These are phyloP conservation scores for Candida sp. DNA, from an alignment of 1,139 yeast genomes.

Conservation along the genomic window DNA sequence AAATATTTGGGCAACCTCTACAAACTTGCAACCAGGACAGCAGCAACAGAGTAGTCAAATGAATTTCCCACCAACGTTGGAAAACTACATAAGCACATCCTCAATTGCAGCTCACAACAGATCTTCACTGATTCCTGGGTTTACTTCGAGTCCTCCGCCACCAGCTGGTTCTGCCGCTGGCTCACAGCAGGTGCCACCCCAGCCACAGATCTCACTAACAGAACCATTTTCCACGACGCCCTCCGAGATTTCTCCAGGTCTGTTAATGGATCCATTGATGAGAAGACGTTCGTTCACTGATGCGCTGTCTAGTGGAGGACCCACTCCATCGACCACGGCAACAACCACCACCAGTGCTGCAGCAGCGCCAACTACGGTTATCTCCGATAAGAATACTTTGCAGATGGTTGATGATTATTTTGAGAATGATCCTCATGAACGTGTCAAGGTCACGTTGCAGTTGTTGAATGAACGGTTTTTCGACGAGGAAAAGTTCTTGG, in stretches of 20 bases:
- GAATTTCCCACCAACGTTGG: conserved; percentile 1
- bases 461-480: conserved; percentile 28
- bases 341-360: conserved; percentile 4
- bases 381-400: conserved; percentile 14
- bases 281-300: conserved; percentile 35
- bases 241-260: conserved; percentile 10
- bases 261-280: conserved; percentile 10
- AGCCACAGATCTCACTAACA: background rate
- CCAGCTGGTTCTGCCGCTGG: background rate
- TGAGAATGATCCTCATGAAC: conserved; percentile 40
- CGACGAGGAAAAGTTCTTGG: conserved; percentile 32
- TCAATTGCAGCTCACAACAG: conserved; percentile 7
- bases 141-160: conserved; percentile 11
- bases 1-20: conserved; percentile 7
- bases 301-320: conserved; percentile 6
- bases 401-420: conserved; percentile 40
- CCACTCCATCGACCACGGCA: background rate
- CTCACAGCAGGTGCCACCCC: background rate
- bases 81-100: conserved; percentile 13
- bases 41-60: background rate
- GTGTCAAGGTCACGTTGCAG: conserved; percentile 40
- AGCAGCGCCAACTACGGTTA: background rate
- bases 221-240: background rate
- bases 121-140: conserved; percentile 15
- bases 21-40: conserved; percentile 1